Evolutionary conservation across 768 basidiomycete species (phyloP).

Genomic region (Rickenella mellea): DNA sequence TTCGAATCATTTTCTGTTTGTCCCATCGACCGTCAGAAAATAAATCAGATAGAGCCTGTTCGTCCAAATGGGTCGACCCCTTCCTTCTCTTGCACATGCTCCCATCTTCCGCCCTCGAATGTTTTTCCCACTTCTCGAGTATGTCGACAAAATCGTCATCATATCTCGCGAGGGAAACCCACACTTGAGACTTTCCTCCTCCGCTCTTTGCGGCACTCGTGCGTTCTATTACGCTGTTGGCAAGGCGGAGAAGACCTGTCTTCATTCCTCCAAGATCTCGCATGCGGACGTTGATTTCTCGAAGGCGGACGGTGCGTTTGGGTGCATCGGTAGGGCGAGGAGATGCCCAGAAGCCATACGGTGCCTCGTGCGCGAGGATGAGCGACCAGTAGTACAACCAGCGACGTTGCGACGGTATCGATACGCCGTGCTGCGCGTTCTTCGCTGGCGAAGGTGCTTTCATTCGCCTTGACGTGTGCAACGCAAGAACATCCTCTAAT

Average conservation of each 20-base stretch:
- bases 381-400: constrained; percentile 75
- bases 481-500: constrained; percentile 48
- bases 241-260: constrained; percentile 43
- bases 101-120: constrained; percentile 32
- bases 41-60: constrained; percentile 27
- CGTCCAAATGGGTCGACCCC: constrained; percentile 26
- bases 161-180: constrained; percentile 77
- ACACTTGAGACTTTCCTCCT: constrained; percentile 33
- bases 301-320: constrained; percentile 43
- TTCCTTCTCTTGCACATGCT: constrained; percentile 26
- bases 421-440: constrained; percentile 47
- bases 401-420: constrained; percentile 73
- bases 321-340: constrained; percentile 9
- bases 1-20: constrained; percentile 65
- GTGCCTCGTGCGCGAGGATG: constrained; percentile 46
- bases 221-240: constrained; percentile 42
- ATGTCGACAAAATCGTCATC: constrained; percentile 57
- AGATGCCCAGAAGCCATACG: constrained; percentile 36
- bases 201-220: constrained; percentile 26
- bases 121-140: constrained; percentile 53
- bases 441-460: constrained; percentile 27
- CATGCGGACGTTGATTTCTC: constrained; percentile 50
- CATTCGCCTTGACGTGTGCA: constrained; percentile 68
- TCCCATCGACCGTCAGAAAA: constrained; percentile 61
- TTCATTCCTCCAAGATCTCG: constrained; percentile 42